Evolutionary conservation across 306 rosid genomes (phyloP), one percentile per base, ranked within the genome.

Genomic region (Comarum palustre): DNA sequence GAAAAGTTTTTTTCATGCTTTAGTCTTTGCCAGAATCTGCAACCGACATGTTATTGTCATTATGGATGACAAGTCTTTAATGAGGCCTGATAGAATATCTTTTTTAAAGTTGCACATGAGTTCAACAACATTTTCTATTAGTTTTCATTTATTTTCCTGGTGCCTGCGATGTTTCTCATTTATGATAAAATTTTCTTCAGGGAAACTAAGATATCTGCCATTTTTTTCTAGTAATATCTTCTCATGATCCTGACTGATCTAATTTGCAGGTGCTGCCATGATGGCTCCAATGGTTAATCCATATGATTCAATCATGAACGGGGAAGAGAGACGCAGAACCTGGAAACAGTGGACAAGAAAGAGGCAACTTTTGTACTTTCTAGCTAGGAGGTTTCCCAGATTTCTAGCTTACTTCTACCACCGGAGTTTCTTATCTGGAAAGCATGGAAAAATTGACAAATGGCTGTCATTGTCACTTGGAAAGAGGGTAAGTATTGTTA

Each of bases 281-380:
- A 81, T 91, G 82, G 97, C 98, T 66, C 98, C 97, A 59, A 85
- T 94, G 95, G 90, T 91, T 67, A 94, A 91, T 77, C 97, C 98
- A 20, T 94, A 94, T 48, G 96, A 91, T 80, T 92, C 90, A 78
- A 55, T 77, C 74, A 91, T 94, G 96, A 80, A 70, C 1, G 82
- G 71, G 71, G 97, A 82, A 57, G 98, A 94, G 87, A 91, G 88
- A 51, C 87, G 86, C n/a, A 76, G 84, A 76, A 91, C 96, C 38
- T 94, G 98, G 97, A 84, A 68, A 63, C 84, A 75, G 78, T 94
- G 98, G 98, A 84, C 87, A 4, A 75, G 85, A 41, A 82, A 51
- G 73, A 86, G 92, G 77, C 87, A 84, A 82, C 79, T 94, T 68
- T 69, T 86, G 88, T 91, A 66, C 87, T 82, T 88, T 77, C 70